Percentiles rank a stretch among this genome's conserved stretches.
Conservation (phyloP, 2,329 filamentous ascomycete species). For the Pleurostoma richardsiae region DNA sequence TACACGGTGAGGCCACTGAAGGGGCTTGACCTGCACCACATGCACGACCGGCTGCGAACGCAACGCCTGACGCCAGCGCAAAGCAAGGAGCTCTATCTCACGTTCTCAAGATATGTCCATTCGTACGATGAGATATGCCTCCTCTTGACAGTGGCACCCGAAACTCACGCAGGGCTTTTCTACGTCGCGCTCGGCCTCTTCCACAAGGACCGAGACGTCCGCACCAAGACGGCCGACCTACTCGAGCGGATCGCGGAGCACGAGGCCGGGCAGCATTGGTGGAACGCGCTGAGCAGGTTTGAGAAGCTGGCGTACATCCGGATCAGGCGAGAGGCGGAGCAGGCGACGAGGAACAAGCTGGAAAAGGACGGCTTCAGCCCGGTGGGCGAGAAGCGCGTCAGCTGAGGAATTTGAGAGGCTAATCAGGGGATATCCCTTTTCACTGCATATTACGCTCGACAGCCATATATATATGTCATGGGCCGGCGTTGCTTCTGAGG, state of each 20-base stretch:
- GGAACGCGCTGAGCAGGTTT: constrained; percentile 79
- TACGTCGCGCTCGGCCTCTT: constrained; percentile 89
- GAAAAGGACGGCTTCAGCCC: constrained; percentile 37
- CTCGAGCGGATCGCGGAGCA: constrained; percentile 80
- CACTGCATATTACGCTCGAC: too few species aligned
- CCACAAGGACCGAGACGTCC: constrained; percentile 78
- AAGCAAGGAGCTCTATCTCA: constrained; percentile 79
- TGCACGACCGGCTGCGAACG: constrained; percentile 84
- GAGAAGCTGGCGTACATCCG: constrained; percentile 81
- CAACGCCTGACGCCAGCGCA: constrained; percentile 72
- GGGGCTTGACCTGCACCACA: constrained; percentile 81
- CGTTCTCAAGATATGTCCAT: constrained; percentile 69
- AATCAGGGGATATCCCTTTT: too few species aligned
- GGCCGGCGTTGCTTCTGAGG: too few species aligned
- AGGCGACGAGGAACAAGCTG: constrained; percentile 40
- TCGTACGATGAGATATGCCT: constrained; percentile 84
- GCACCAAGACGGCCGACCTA: constrained; percentile 71
- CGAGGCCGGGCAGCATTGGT: constrained; percentile 90
- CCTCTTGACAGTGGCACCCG: constrained; percentile 74
- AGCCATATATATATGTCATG: too few species aligned
- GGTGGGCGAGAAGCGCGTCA: constrained; percentile 41
- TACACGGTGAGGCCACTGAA: constrained; percentile 66
- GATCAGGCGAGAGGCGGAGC: constrained; percentile 62
- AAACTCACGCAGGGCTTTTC: constrained; percentile 83
- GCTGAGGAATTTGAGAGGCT: constrained; percentile 25